phyloP scores from a whole-genome alignment of 331 rosid species.

The Pyrus hybrid region DNA sequence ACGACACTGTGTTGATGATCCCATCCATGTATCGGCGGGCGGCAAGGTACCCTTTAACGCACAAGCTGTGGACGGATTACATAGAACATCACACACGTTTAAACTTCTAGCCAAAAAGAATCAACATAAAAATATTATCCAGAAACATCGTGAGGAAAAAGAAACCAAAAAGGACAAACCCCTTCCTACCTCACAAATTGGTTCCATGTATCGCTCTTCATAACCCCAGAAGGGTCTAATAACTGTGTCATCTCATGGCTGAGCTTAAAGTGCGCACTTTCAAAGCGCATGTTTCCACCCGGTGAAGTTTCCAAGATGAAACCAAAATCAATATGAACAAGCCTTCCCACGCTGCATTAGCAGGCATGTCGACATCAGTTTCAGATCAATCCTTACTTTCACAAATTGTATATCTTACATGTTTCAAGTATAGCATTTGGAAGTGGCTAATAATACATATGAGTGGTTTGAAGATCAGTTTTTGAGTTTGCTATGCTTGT shows the following conservation, averaged over 20 bases:
- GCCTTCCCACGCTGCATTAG: constrained; percentile 76
- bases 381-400: not conserved
- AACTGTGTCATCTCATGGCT: constrained; percentile 97
- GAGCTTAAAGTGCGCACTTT: constrained; percentile 96
- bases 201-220: constrained; percentile 96
- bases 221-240: constrained; percentile 80
- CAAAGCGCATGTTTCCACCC: constrained; percentile 92
- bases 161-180: not conserved
- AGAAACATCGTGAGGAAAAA: not conserved
- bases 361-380: constrained; percentile 16
- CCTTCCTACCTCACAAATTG: constrained; percentile 59
- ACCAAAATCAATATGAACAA: constrained; percentile 88
- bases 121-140: not conserved
- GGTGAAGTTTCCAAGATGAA: constrained; percentile 94
- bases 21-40: constrained; percentile 85
- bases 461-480: not conserved
- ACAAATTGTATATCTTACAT: not conserved
- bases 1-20: constrained; percentile 55
- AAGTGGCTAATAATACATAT: not conserved
- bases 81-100: not conserved
- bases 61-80: constrained; percentile 37
- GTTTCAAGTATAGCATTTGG: not conserved
- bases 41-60: constrained; percentile 85
- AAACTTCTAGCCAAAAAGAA: not conserved
- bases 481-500: not conserved